These are phyloP conservation scores for Fusarium mangiferae DNA, from an alignment of 2,329 filamentous ascomycete species.

Conservation along the genomic window DNA sequence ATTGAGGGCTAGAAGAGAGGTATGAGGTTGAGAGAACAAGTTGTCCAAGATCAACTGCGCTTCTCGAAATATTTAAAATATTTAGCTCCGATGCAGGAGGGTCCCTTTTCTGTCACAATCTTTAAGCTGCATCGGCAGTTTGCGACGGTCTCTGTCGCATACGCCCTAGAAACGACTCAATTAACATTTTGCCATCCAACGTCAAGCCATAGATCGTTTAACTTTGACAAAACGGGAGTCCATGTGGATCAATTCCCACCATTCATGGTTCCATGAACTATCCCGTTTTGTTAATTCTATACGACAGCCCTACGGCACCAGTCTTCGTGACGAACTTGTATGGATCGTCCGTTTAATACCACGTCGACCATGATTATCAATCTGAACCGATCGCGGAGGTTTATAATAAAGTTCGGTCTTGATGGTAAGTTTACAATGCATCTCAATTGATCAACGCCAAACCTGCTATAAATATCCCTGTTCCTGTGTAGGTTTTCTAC, in stretches of 20 bases:
- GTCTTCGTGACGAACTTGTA: background rate
- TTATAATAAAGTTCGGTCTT: background rate
- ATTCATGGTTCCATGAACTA: background rate
- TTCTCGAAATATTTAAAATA: background rate
- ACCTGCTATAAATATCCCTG: slow-evolving; percentile 23
- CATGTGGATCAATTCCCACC: background rate
- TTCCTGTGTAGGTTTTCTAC: slow-evolving; percentile 21
- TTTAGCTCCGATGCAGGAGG: slow-evolving; percentile 23
- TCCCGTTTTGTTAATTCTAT: slow-evolving; percentile 17
- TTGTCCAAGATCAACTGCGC: background rate
- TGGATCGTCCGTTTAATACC: background rate
- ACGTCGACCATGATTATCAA: background rate
- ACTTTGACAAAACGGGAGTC: background rate
- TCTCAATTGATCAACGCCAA: slow-evolving; percentile 32
- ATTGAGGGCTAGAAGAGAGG: background rate
- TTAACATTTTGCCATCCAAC: slow-evolving; percentile 8
- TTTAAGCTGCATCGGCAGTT: background rate
- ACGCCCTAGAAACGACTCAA: slow-evolving; percentile 13
- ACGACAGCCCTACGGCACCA: background rate
- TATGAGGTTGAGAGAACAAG: background rate
- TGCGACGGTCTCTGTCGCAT: background rate
- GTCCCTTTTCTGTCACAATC: background rate
- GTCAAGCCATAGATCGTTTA: background rate
- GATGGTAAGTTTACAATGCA: background rate
- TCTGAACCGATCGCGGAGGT: background rate